Conservation (phyloP, 805 yeast species). For the Wickerhamomyces ciferrii region DNA sequence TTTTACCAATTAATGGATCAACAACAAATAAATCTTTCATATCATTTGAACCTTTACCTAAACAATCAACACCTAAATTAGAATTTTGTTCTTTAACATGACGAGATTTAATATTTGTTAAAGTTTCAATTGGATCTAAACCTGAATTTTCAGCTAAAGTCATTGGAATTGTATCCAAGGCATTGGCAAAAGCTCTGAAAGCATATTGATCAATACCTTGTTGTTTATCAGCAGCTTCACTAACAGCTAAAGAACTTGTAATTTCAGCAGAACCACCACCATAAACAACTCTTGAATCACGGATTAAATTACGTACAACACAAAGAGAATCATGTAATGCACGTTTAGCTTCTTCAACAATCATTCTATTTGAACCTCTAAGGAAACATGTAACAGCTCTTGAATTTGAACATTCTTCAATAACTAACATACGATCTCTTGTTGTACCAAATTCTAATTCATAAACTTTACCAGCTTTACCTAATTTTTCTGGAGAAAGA, state of each 20-base stretch:
- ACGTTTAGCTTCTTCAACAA: conserved; percentile 93
- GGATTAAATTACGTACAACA: conserved; percentile 92
- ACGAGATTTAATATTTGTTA: conserved; percentile 76
- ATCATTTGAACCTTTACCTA: conserved; percentile 82
- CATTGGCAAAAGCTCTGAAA: conserved; percentile 88
- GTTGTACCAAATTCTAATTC: conserved; percentile 96
- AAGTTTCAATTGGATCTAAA: conserved; percentile 85
- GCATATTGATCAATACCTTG: conserved; percentile 97
- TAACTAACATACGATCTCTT: conserved; percentile 89
- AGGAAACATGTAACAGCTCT: conserved; percentile 90
- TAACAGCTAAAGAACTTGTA: conserved; percentile 85
- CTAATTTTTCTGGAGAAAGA: conserved; percentile 73
- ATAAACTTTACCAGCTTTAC: conserved; percentile 77
- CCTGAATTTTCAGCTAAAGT: conserved; percentile 97
- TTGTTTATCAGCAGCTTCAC: conserved; percentile 87
- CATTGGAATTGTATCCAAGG: conserved; percentile 89
- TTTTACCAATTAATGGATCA: conserved; percentile 96
- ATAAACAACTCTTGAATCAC: conserved; percentile 91
- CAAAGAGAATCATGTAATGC: conserved; percentile 96
- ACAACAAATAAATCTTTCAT: conserved; percentile 94
- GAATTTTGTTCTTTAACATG: conserved; percentile 73
- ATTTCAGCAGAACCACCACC: conserved; percentile 99
- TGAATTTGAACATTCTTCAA: conserved; percentile 83
- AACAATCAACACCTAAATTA: conserved; percentile 87
- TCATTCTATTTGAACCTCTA: conserved; percentile 97